phyloP scores from a whole-genome alignment of 441 rosid genomes.

The Capsella rubella region DNA sequence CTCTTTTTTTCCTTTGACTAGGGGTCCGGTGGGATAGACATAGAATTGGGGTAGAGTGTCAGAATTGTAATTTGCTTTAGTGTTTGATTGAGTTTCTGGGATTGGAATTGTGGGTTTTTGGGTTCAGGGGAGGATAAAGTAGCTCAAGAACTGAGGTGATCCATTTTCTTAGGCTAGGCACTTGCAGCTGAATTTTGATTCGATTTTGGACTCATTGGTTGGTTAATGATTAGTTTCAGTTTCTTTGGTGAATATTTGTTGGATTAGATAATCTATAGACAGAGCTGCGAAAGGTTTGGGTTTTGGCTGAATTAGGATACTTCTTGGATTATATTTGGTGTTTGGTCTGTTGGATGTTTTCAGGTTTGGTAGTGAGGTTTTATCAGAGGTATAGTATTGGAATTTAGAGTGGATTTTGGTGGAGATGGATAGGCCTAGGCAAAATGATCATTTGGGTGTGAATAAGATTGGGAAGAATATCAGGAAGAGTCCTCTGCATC shows the following conservation, averaged over 20 bases:
- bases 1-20: not conserved
- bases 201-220: conserved; percentile 27
- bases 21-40: conserved; percentile 14
- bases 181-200: conserved; percentile 25
- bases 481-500: conserved; percentile 84
- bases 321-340: conserved; percentile 21
- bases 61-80: conserved; percentile 13
- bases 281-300: conserved; percentile 10
- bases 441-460: conserved; percentile 78
- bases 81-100: conserved; percentile 28
- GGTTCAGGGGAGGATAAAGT: conserved; percentile 5
- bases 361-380: conserved; percentile 20
- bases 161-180: conserved; percentile 13
- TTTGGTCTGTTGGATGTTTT: conserved; percentile 27
- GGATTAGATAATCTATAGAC: conserved; percentile 2
- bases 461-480: conserved; percentile 83
- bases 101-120: conserved; percentile 8
- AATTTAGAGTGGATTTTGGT: not conserved
- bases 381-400: conserved; percentile 14
- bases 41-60: conserved; percentile 18
- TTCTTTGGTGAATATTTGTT: not conserved
- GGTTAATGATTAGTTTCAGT: conserved; percentile 1
- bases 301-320: conserved; percentile 8
- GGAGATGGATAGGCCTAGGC: conserved; percentile 76
- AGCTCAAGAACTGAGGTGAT: conserved; percentile 33